phyloP scores from a whole-genome alignment of 23 red algal genomes.

The Pyropia haitanensis region DNA sequence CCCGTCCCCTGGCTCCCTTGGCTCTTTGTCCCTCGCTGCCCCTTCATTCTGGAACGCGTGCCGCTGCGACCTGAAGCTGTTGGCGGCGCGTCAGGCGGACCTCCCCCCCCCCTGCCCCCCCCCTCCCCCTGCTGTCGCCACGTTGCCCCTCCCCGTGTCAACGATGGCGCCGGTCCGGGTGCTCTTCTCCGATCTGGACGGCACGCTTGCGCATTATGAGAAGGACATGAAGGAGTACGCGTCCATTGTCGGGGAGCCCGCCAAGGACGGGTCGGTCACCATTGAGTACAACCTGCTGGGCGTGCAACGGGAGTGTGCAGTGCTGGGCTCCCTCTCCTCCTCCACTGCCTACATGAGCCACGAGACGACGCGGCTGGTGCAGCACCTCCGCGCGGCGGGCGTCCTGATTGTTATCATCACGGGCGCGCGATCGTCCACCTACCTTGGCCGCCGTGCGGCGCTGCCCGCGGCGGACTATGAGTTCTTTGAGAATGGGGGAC shows the following conservation, averaged over 20 bases:
- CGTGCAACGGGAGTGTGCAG: slow-evolving; percentile 28
- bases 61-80: no score
- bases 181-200: slow-evolving; percentile 88
- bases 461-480: slow-evolving; percentile 78
- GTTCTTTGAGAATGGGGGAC: slow-evolving; percentile 86
- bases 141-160: no score
- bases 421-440: slow-evolving; percentile 81
- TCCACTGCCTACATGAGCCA: slow-evolving; percentile 50
- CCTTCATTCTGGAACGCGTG: no score
- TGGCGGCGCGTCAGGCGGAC: no score
- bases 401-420: slow-evolving; percentile 84
- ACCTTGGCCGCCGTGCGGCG: slow-evolving; percentile 22
- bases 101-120: no score
- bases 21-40: no score
- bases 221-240: slow-evolving; percentile 42
- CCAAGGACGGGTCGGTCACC: slow-evolving; percentile 9
- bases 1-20: no score
- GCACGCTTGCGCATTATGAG: slow-evolving; percentile 87
- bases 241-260: slow-evolving; percentile 12
- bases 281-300: slow-evolving; percentile 43
- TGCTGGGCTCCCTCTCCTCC: slow-evolving; percentile 42
- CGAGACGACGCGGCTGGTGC: slow-evolving; percentile 35
- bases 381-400: slow-evolving; percentile 33
- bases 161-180: slow-evolving; percentile 11
- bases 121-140: no score